A percentile compares a stretch with the other conserved stretches of the same genome.
Evolutionary conservation across 768 basidiomycete genomes (phyloP).

Genomic region (Leccinellum luteum): DNA sequence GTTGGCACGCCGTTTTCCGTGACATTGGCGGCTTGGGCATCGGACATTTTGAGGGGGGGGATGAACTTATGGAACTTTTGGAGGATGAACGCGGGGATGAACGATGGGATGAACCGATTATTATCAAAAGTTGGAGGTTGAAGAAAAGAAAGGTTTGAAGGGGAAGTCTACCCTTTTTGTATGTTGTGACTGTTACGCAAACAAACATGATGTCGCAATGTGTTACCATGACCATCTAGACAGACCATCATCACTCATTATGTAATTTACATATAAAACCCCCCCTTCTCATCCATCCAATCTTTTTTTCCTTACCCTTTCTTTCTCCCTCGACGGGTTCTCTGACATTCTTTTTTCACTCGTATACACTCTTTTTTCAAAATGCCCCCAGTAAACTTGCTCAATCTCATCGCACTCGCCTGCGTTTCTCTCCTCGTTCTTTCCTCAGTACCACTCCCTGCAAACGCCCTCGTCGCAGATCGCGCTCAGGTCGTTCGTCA

Average conservation of each 20-base stretch:
- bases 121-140: constrained; percentile 82
- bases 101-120: constrained; percentile 43
- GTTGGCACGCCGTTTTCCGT: constrained; percentile 82
- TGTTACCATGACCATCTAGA: background rate
- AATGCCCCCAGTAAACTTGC: constrained; percentile 49
- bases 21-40: constrained; percentile 84
- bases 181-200: constrained; percentile 37
- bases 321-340: constrained; percentile 14
- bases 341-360: background rate
- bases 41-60: constrained; percentile 71
- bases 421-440: constrained; percentile 55
- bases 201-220: too few relatives aligned
- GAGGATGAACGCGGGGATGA: constrained; percentile 52
- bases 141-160: constrained; percentile 42
- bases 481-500: constrained; percentile 43
- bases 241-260: background rate
- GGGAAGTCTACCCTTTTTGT: constrained; percentile 38
- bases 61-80: constrained; percentile 52
- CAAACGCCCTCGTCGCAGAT: constrained; percentile 50
- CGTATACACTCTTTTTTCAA: constrained; percentile 9
- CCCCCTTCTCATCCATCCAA: background rate
- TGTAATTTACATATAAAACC: background rate
- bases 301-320: background rate
- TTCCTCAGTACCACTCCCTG: constrained; percentile 45
- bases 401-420: constrained; percentile 58